Conservation (phyloP, 345 rosid species). For the Psidium guajava region DNA sequence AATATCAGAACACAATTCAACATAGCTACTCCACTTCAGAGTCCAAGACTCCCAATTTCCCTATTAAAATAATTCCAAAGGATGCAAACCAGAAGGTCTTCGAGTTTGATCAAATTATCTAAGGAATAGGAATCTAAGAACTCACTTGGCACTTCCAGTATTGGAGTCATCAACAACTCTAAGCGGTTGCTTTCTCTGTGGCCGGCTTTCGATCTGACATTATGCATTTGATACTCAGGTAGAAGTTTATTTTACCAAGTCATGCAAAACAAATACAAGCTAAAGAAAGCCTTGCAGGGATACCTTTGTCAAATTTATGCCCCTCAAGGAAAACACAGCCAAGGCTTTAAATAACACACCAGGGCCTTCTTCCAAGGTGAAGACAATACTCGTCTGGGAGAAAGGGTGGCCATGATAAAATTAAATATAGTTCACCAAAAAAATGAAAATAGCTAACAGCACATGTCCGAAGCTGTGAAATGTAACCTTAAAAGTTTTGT, state of each 20-base stretch:
- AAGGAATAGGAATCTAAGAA: neutral
- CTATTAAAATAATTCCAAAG: neutral
- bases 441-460: neutral
- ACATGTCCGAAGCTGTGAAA: neutral
- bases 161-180: constrained; percentile 47
- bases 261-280: neutral
- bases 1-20: neutral
- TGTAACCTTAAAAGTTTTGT: constrained; percentile 26
- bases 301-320: constrained; percentile 42
- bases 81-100: neutral
- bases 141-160: constrained; percentile 42
- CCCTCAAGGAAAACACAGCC: constrained; percentile 44
- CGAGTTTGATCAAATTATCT: neutral
- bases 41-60: neutral
- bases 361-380: constrained; percentile 45
- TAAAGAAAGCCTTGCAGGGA: neutral
- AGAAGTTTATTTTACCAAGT: neutral
- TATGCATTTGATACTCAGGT: neutral
- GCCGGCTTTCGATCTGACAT: constrained; percentile 42
- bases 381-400: constrained; percentile 39
- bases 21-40: neutral
- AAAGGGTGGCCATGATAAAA: neutral
- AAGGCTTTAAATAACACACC: constrained; percentile 45
- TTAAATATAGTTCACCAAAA: neutral
- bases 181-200: constrained; percentile 36